These are phyloP conservation scores for Sporothrix schenckii DNA, from an alignment of 2,329 filamentous ascomycete genomes.

Conservation along the genomic window DNA sequence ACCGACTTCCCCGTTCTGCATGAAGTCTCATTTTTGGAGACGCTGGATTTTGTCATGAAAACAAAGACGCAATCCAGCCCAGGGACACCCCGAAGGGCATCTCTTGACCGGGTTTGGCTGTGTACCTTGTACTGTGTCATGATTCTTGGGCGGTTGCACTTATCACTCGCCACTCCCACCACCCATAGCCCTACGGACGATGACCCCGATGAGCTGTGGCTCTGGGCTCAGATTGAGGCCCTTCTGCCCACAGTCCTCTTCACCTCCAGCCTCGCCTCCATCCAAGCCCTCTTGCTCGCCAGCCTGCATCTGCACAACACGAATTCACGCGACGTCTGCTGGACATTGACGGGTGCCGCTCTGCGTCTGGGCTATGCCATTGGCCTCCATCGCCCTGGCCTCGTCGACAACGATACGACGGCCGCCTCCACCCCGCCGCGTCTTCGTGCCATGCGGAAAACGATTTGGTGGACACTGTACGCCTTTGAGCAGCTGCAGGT, in stretches of 20 bases:
- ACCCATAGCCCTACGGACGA: not conserved
- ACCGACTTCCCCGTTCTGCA: conserved; percentile 49
- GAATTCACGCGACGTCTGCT: conserved; percentile 47
- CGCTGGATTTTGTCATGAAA: conserved; percentile 43
- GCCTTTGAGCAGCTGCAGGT: conserved; percentile 47
- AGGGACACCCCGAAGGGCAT: conserved; percentile 27
- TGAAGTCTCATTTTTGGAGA: conserved; percentile 48
- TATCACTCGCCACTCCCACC: too few species aligned
- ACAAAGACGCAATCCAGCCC: conserved; percentile 30
- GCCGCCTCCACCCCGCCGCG: conserved; percentile 41
- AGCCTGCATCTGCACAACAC: conserved; percentile 50
- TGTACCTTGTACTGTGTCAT: conserved; percentile 49
- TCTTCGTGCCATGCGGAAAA: conserved; percentile 40
- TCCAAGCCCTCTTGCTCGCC: conserved; percentile 48
- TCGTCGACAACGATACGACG: conserved; percentile 39
- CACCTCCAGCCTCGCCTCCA: conserved; percentile 46
- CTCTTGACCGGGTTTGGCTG: conserved; percentile 46
- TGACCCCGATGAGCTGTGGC: conserved; percentile 43
- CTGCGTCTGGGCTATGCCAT: conserved; percentile 49
- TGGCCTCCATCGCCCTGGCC: conserved; percentile 47
- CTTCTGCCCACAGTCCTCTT: conserved; percentile 49
- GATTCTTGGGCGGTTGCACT: conserved; percentile 44
- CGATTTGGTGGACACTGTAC: conserved; percentile 43
- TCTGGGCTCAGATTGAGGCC: conserved; percentile 48
- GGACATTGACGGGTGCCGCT: conserved; percentile 50